Evolutionary conservation across 805 yeast species (phyloP).

Genomic region (Metschnikowia picachoensis): DNA sequence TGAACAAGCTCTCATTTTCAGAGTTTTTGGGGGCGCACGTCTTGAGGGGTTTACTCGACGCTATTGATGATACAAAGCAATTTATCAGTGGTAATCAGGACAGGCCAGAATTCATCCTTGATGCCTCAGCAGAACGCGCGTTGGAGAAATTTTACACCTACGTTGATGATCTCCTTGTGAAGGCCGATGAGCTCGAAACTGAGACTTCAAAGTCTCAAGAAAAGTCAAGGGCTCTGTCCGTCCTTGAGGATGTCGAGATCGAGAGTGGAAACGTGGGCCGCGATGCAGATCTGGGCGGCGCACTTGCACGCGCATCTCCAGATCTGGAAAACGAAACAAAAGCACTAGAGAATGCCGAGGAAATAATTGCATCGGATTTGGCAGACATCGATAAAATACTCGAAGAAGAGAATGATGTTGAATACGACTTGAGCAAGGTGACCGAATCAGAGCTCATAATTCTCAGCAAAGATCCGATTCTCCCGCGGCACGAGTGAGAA

Average conservation of each 20-base stretch:
- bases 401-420: slow-evolving; percentile 37
- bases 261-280: background rate
- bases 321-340: background rate
- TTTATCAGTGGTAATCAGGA: slow-evolving; percentile 21
- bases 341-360: background rate
- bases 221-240: slow-evolving; percentile 1
- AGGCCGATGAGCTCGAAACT: slow-evolving; percentile 19
- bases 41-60: slow-evolving; percentile 31
- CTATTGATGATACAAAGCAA: slow-evolving; percentile 31
- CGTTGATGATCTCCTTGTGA: slow-evolving; percentile 23
- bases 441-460: background rate
- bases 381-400: slow-evolving; percentile 33
- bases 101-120: slow-evolving; percentile 31
- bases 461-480: no score
- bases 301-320: background rate
- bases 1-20: slow-evolving; percentile 43
- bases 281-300: background rate
- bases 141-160: slow-evolving; percentile 28
- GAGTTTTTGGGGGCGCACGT: slow-evolving; percentile 27
- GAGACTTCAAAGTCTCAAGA: background rate
- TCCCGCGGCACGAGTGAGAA: background rate
- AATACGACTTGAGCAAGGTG: slow-evolving; percentile 26
- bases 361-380: slow-evolving; percentile 14
- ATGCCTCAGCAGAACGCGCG: slow-evolving; percentile 26
- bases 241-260: background rate